Percentiles rank a stretch among this genome's conserved stretches.
Conservation (phyloP, 1,284 basidiomycete species). For the Bondarzewia mesenterica region DNA sequence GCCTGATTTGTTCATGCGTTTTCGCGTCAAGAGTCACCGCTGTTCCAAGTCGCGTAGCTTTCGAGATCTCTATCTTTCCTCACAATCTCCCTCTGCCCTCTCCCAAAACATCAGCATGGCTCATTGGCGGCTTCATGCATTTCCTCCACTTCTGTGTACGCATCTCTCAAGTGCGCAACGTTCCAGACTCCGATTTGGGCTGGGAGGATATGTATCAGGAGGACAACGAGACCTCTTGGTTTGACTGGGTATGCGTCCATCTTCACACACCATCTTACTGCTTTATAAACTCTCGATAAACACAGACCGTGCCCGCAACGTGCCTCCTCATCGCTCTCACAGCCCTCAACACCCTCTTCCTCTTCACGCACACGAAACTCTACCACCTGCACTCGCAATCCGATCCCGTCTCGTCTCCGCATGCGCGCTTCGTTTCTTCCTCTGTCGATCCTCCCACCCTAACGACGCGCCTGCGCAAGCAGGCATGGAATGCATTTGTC, state of each 20-base stretch:
- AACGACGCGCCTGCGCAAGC: constrained; percentile 30
- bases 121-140: constrained; percentile 59
- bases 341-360: constrained; percentile 49
- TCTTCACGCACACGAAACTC: constrained; percentile 56
- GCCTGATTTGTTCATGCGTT: too few relatives aligned
- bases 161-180: constrained; percentile 44
- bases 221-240: constrained; percentile 56
- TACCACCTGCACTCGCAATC: constrained; percentile 57
- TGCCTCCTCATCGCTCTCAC: constrained; percentile 43
- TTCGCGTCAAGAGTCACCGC: constrained; percentile 36
- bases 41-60: constrained; percentile 63
- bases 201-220: constrained; percentile 75
- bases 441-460: constrained; percentile 30
- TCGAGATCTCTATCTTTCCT: constrained; percentile 68
- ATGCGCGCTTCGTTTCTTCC: constrained; percentile 53
- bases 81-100: constrained; percentile 65
- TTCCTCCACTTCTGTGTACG: constrained; percentile 58
- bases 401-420: constrained; percentile 62
- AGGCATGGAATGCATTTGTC: constrained; percentile 41
- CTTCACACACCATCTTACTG: neutral
- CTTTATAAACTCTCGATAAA: neutral
- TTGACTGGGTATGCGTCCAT: constrained; percentile 60
- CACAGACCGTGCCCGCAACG: constrained; percentile 53
- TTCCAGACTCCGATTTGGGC: constrained; percentile 57
- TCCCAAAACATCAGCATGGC: constrained; percentile 52